A percentile compares a stretch with the other conserved stretches of the same genome.
These are phyloP conservation scores for Pharnaceum exiguum DNA, from an alignment of 148 eudicot genomes.

Conservation along the genomic window DNA sequence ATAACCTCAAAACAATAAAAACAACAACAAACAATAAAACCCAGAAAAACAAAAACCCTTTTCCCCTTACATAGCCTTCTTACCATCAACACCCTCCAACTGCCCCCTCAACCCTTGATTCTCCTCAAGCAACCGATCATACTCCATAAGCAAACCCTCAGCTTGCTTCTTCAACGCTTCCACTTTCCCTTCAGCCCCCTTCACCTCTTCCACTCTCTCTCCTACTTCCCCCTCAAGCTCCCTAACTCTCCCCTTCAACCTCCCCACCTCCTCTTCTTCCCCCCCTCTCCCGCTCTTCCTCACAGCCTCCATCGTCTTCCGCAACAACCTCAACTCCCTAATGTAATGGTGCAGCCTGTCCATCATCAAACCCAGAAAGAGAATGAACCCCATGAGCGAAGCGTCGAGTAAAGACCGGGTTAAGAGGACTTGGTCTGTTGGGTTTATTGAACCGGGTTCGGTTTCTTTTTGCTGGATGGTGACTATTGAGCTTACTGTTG, in stretches of 20 bases:
- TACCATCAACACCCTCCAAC: constrained; percentile 31
- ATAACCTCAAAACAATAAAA: too few relatives aligned
- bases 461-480: constrained; percentile 19
- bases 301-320: constrained; percentile 37
- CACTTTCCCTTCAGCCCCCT: constrained; percentile 30
- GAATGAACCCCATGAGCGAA: constrained; percentile 44
- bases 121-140: constrained; percentile 46
- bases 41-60: too few relatives aligned
- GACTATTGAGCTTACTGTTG: constrained; percentile 22
- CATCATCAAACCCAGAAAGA: constrained; percentile 46
- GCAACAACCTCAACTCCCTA: constrained; percentile 36
- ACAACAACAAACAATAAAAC: too few relatives aligned
- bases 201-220: constrained; percentile 32
- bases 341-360: constrained; percentile 45
- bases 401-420: constrained; percentile 27
- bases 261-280: constrained; percentile 29
- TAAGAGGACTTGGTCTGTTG: constrained; percentile 36
- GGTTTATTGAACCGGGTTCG: constrained; percentile 30
- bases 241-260: constrained; percentile 27
- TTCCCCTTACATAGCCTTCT: constrained; percentile 23
- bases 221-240: constrained; percentile 35
- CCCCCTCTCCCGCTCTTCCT: constrained; percentile 29
- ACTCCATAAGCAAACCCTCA: constrained; percentile 40
- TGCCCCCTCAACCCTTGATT: constrained; percentile 41
- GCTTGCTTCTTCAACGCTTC: constrained; percentile 43